A percentile compares a stretch with the other conserved stretches of the same genome.
phyloP scores from a whole-genome alignment of 768 basidiomycete genomes.

The Lenzites betulinus region DNA sequence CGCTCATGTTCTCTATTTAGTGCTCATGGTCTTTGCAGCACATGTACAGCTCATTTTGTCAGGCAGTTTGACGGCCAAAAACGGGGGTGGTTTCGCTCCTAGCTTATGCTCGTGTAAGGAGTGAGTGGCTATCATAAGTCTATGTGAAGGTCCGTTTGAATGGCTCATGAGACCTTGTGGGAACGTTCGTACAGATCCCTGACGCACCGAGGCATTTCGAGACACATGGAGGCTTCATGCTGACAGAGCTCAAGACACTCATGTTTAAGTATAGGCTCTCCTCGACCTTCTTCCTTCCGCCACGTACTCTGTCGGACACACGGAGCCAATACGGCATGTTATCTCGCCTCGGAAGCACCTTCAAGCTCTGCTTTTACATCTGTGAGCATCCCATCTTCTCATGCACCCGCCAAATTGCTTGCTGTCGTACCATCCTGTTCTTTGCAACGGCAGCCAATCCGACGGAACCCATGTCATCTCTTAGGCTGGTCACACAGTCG shows the following conservation, averaged over 20 bases:
- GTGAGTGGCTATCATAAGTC: too few species aligned
- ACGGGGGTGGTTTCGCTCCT: too few species aligned
- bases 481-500: conserved; percentile 16
- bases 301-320: background rate
- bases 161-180: background rate
- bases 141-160: background rate
- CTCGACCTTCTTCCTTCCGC: background rate
- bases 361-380: background rate
- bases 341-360: background rate
- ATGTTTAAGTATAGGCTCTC: background rate
- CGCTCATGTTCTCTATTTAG: too few species aligned
- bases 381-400: conserved; percentile 3
- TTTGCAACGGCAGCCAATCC: conserved; percentile 7
- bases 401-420: background rate
- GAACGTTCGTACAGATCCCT: background rate
- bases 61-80: too few species aligned
- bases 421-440: conserved; percentile 6
- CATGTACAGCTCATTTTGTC: too few species aligned
- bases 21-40: too few species aligned
- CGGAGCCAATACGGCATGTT: background rate
- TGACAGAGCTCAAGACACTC: background rate
- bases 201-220: background rate
- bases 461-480: background rate
- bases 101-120: too few species aligned
- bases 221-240: background rate